Evolutionary conservation across 2,329 filamentous ascomycete species (phyloP), one percentile per base, ranked within the genome.

Genomic region (Myriangium duriaei): DNA sequence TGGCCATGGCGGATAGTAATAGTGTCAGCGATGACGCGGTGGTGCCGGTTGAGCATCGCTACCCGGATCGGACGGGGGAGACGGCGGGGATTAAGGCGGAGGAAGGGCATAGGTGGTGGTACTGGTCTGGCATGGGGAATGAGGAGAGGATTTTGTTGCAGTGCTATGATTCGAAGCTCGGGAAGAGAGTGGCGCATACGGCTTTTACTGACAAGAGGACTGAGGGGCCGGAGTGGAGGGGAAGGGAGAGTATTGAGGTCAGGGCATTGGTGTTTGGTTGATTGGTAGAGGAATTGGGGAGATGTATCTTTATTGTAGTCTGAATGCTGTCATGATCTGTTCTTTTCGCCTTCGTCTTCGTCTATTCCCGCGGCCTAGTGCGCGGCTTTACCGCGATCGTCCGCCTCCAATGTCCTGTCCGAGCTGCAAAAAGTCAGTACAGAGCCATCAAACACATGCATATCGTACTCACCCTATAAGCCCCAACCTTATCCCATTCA

Each of bases 401-500:
- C 64, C 66, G 44, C 66, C 65, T 18, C 65, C 67, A 46, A 70
- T 68, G 45, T 70, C 66, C 50, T 69, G 66, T 4, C 66, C 65
- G 34, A 68, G 45, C 56, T 57, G 42, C 34, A 37, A 37, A 16
- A 41, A 18, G 35, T 51, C 39, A 47, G 44, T 37, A 37, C 38
- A n/a, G n/a, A n/a, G n/a, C n/a, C n/a, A n/a, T n/a, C n/a, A n/a
- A n/a, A n/a, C n/a, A n/a, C n/a, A n/a, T n/a, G n/a, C n/a, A n/a
- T n/a, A n/a, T 15, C 2, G 49, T 50, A 54, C 74, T 75, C 37
- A 93, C 67, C 43, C 85, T 72, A 65, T 98, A 98, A 49, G 85
- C 86, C 32, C 84, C 81, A 48, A 98, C 84, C 69, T 94, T 95
- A 61, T 98, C 88, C 91, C 91, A 98, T 64, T 98, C 91, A 50